These are phyloP conservation scores for Galeopsis tetrahit DNA, from an alignment of 257 asterid species.

Conservation along the genomic window DNA sequence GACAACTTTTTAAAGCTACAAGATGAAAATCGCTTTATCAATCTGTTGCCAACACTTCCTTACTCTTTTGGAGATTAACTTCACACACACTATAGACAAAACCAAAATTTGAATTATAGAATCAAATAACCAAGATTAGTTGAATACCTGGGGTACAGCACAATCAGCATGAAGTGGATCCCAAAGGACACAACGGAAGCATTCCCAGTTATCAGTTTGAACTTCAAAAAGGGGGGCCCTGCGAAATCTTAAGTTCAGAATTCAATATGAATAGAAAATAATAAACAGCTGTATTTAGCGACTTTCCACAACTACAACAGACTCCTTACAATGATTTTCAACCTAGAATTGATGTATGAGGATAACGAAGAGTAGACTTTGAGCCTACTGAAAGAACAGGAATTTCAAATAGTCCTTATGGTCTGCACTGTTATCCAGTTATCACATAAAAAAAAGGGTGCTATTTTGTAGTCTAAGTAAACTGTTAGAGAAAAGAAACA, in stretches of 20 bases:
- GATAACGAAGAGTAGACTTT: neutral
- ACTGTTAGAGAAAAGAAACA: too few relatives aligned
- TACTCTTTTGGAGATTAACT: neutral
- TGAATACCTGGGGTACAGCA: slow-evolving; percentile 86
- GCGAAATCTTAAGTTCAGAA: slow-evolving; percentile 33
- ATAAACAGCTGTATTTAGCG: neutral
- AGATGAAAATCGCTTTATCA: neutral
- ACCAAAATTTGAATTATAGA: neutral
- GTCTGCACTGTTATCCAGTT: neutral
- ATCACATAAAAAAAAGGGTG: neutral
- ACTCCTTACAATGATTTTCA: neutral
- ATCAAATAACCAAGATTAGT: neutral
- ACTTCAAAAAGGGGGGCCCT: slow-evolving; percentile 97
- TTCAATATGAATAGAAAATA: slow-evolving; percentile 9
- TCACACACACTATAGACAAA: slow-evolving; percentile 15
- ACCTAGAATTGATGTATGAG: neutral
- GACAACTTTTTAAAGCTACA: neutral
- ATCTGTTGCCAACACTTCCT: neutral
- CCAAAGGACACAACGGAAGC: slow-evolving; percentile 81
- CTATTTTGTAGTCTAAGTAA: neutral
- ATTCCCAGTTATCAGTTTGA: slow-evolving; percentile 89
- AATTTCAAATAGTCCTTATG: neutral
- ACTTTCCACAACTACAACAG: neutral
- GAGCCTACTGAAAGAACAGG: neutral
- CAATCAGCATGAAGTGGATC: slow-evolving; percentile 94